Conservation (phyloP, 495 filamentous ascomycete genomes). For the Glutinoglossum americanum region DNA sequence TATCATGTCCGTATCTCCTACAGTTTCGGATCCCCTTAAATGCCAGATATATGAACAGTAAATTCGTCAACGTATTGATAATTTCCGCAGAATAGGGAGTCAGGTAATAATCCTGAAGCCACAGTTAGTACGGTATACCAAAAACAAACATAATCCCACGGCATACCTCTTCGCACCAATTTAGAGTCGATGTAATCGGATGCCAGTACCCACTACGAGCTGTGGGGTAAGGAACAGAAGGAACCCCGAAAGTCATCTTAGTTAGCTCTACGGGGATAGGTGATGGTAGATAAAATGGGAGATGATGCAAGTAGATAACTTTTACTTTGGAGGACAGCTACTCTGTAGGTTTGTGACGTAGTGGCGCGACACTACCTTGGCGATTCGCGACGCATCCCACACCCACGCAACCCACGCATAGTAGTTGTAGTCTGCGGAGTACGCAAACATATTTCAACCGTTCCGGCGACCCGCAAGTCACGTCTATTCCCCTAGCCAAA, state of each 20-base stretch:
- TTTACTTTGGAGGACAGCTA: no score
- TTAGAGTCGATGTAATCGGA: conserved; percentile 70
- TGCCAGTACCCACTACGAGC: conserved; percentile 54
- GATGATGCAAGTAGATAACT: background rate
- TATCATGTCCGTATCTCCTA: conserved; percentile 43
- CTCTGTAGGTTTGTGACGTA: background rate
- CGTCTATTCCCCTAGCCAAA: no score
- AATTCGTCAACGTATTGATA: conserved; percentile 58
- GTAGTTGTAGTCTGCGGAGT: no score
- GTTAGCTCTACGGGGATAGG: background rate
- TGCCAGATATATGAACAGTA: conserved; percentile 54
- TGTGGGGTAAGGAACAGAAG: conserved; percentile 48
- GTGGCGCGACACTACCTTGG: background rate
- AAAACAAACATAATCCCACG: background rate
- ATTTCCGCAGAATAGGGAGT: conserved; percentile 40
- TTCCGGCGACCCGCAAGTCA: no score
- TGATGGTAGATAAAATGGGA: background rate
- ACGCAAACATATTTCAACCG: no score
- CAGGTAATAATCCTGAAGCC: conserved; percentile 34
- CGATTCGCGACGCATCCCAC: background rate
- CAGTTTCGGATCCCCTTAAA: conserved; percentile 52
- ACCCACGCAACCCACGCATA: no score
- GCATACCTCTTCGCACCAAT: conserved; percentile 81
- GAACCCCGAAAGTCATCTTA: conserved; percentile 23
- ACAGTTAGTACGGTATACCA: background rate